Evolutionary conservation across 768 basidiomycete species (phyloP), one percentile per base, ranked within the genome.

Genomic region (Galerina sulciceps): DNA sequence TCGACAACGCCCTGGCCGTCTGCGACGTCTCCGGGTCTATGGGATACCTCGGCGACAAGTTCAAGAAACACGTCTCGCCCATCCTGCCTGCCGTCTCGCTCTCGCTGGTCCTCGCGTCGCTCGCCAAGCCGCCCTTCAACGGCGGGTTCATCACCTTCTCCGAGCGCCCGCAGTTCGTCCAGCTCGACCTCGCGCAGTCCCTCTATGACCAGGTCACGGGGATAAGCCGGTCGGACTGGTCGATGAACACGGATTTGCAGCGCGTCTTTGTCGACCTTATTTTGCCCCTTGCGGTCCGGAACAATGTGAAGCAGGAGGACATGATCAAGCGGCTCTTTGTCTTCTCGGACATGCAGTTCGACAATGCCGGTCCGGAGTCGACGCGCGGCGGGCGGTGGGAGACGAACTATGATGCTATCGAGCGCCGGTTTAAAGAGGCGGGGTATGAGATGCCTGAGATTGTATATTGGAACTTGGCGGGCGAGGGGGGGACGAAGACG

Each of bases 311-410:
- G 50, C 81, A 78, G 55, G 87, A 87, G 51, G 83, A 90, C 46
- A 90, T 91, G 89, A 81, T 91, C 73, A 86, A 88, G 74, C 81
- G 87, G 4, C 72, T 91, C 0, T 91, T 92, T 67, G 79, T 91
- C 42, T 91, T 93, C 69, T 83, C 84, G 2, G 89, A 91, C 67
- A 91, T 91, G 90, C 89, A 90, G 71, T 91, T 91, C 61, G 87
- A 91, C 49, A 35, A 22, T 9, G 64, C 68, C 10, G 46, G 54
- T 36, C 4, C 48, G 35, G 37, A 42, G 46, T 8, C 40, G 53
- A n/a, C 51, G 17, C 31, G 51, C 2, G 50, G 61, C 0, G 55
- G 56, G 9, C 37, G 62, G 0, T 90, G 87, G 86, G 78, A 82
- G 64, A 91, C 89, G 38, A 88, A 84, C 45, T 81, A 90, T 63